These are phyloP conservation scores for Mycena alexandri DNA, from an alignment of 768 basidiomycete species.

Conservation along the genomic window DNA sequence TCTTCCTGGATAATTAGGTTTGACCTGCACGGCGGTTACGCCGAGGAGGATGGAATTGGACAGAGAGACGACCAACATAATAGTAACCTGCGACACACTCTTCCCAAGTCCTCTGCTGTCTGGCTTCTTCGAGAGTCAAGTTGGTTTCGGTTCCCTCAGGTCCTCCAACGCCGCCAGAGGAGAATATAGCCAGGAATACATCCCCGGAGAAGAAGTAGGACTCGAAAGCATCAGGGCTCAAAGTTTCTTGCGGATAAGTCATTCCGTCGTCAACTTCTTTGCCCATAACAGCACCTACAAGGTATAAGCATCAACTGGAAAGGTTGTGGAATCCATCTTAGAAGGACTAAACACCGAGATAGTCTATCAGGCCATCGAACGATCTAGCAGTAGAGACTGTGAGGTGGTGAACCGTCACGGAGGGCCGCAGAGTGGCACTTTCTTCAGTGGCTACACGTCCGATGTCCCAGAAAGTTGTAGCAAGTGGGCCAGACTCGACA, in stretches of 20 bases:
- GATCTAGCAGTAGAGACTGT: slow-evolving; percentile 54
- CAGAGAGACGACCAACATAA: slow-evolving; percentile 64
- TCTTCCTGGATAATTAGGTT: slow-evolving; percentile 91
- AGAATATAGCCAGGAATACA: slow-evolving; percentile 75
- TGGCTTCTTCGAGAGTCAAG: slow-evolving; percentile 57
- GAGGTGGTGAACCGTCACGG: slow-evolving; percentile 67
- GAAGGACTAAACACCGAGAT: slow-evolving; percentile 54
- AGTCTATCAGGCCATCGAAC: slow-evolving; percentile 66
- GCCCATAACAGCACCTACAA: slow-evolving; percentile 65
- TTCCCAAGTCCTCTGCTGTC: slow-evolving; percentile 69
- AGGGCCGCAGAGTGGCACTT: slow-evolving; percentile 39
- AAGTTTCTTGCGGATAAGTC: slow-evolving; percentile 89
- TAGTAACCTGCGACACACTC: slow-evolving; percentile 82
- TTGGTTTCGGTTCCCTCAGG: slow-evolving; percentile 40
- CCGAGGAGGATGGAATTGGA: no score
- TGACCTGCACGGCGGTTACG: slow-evolving; percentile 58
- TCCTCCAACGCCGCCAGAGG: slow-evolving; percentile 26
- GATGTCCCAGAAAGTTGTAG: slow-evolving; percentile 24
- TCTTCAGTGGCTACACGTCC: slow-evolving; percentile 46
- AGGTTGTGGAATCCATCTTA: background rate
- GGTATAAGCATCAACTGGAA: background rate
- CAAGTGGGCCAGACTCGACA: slow-evolving; percentile 37
- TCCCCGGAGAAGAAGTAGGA: slow-evolving; percentile 85
- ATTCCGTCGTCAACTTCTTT: slow-evolving; percentile 79
- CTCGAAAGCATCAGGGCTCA: slow-evolving; percentile 68